phyloP scores from a whole-genome alignment of 352 stramenopile species.

The Phytopythium helicoides region DNA sequence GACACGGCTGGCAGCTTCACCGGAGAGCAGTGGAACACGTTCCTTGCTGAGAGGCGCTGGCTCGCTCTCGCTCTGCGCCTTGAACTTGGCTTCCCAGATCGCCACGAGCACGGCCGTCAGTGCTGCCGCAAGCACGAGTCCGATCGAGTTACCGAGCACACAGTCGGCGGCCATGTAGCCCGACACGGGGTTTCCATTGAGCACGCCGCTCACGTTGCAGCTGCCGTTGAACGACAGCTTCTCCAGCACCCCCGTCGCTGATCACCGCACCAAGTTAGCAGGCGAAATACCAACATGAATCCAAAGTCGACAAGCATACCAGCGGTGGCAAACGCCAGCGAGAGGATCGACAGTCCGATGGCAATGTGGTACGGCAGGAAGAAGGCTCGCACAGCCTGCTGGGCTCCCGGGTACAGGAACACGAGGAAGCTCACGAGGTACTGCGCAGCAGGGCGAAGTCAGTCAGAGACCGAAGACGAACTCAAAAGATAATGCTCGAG shows the following conservation, averaged over 20 bases:
- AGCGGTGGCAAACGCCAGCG: slow-evolving; percentile 57
- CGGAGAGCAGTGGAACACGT: slow-evolving; percentile 37
- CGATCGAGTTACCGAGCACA: slow-evolving; percentile 70
- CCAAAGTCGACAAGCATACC: slow-evolving; percentile 14
- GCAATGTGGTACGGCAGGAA: slow-evolving; percentile 68
- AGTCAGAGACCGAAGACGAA: background rate
- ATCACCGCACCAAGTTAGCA: background rate
- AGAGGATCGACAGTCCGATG: slow-evolving; percentile 60
- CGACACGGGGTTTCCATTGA: slow-evolving; percentile 61
- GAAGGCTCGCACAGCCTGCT: slow-evolving; percentile 28
- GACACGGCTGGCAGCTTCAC: slow-evolving; percentile 6
- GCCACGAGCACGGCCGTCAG: slow-evolving; percentile 38
- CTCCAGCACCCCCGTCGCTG: slow-evolving; percentile 65
- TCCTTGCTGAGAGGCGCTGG: slow-evolving; percentile 23
- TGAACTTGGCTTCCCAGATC: slow-evolving; percentile 55
- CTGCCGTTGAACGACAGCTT: slow-evolving; percentile 85
- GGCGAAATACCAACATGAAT: background rate
- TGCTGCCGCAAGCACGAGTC: slow-evolving; percentile 52
- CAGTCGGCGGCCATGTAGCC: slow-evolving; percentile 75
- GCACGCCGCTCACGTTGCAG: slow-evolving; percentile 72
- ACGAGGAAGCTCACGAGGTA: slow-evolving; percentile 63
- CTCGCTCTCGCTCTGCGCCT: slow-evolving; percentile 10
- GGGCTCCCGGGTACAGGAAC: slow-evolving; percentile 79
- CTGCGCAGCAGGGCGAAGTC: slow-evolving; percentile 20
- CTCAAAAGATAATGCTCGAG: background rate